Conservation (phyloP, 352 stramenopile species). For the Aphanomyces astaci region DNA sequence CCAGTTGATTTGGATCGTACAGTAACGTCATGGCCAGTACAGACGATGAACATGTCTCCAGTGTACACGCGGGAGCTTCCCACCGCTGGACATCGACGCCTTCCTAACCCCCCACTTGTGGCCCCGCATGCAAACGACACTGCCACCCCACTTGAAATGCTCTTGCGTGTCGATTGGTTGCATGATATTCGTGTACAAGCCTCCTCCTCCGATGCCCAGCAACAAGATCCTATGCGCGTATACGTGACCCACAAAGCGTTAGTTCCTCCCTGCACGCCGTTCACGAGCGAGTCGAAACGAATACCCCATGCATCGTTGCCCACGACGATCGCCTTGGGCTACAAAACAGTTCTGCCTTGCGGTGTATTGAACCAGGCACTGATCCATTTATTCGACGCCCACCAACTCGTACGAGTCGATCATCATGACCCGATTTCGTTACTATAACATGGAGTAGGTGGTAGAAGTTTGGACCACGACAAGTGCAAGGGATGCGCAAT, state of each 20-base stretch:
- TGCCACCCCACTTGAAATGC: neutral
- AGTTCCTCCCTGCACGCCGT: neutral
- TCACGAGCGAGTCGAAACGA: neutral
- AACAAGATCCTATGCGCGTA: neutral
- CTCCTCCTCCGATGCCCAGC: neutral
- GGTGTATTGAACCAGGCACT: neutral
- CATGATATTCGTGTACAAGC: neutral
- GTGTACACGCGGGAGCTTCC: neutral
- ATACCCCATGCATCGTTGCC: neutral
- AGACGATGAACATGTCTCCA: neutral
- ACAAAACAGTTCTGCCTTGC: neutral
- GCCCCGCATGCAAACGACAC: neutral
- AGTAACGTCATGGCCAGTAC: neutral
- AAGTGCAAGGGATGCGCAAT: neutral
- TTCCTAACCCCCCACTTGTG: neutral
- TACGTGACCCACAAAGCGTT: conserved; percentile 4
- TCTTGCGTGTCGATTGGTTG: neutral
- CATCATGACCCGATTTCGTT: neutral
- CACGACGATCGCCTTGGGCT: neutral
- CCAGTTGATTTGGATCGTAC: neutral
- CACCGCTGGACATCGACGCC: neutral
- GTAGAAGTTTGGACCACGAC: conserved; percentile 1
- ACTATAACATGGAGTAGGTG: neutral
- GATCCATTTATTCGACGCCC: neutral
- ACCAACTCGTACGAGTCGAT: neutral